Conservation (phyloP, 371 early-diverging fungal species). For the Mortierella sp. region DNA sequence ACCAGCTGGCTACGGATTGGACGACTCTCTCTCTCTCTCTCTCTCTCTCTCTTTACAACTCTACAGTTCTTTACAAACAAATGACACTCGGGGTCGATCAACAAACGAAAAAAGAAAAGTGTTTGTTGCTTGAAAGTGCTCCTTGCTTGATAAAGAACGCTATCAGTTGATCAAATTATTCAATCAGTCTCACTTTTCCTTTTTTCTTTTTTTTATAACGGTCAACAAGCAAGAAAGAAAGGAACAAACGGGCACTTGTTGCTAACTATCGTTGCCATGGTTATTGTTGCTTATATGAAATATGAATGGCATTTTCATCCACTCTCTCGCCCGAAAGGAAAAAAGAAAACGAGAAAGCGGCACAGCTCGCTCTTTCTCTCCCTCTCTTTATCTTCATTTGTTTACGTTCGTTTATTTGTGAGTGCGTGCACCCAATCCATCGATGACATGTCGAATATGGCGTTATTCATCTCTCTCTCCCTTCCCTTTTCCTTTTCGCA, state of each 20-base stretch:
- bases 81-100: slow-evolving; percentile 1
- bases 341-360: slow-evolving; percentile 14
- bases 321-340: not conserved
- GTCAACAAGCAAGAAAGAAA: not conserved
- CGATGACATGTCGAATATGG: slow-evolving; percentile 1
- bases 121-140: not conserved
- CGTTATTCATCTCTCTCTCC: slow-evolving; percentile 3
- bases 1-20: slow-evolving; percentile 4
- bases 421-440: not conserved
- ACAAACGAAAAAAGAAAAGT: not conserved
- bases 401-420: not conserved
- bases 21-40: not conserved
- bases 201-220: not conserved
- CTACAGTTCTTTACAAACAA: not conserved
- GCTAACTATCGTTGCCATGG: not conserved
- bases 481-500: not conserved
- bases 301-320: not conserved
- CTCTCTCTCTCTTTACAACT: not conserved
- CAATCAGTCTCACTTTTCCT: not conserved
- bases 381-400: no score
- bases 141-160: not conserved
- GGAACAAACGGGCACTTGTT: not conserved
- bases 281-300: no score
- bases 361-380: not conserved
- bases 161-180: not conserved